These are phyloP conservation scores for Diaporthe longicolla DNA, from an alignment of 2,329 filamentous ascomycete genomes.

Conservation along the genomic window DNA sequence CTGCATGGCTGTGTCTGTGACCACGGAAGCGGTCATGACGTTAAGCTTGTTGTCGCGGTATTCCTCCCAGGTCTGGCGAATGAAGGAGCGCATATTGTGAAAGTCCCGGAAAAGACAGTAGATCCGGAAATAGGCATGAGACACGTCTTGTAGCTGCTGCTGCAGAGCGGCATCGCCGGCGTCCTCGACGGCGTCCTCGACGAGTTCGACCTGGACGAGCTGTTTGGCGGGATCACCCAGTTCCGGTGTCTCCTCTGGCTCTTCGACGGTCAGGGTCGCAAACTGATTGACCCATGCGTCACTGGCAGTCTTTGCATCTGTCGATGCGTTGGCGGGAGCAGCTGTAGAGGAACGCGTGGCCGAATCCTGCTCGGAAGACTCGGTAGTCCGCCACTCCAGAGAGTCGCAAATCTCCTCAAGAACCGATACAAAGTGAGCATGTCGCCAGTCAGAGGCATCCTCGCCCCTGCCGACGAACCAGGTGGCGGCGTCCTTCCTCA, in stretches of 20 bases:
- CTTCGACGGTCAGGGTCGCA: not conserved
- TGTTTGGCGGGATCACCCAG: not conserved
- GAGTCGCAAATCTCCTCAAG: slow-evolving; percentile 21
- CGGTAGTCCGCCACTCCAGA: not conserved
- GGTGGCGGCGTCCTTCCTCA: slow-evolving; percentile 6
- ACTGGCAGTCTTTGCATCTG: not conserved
- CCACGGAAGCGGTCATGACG: slow-evolving; percentile 5
- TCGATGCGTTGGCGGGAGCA: not conserved
- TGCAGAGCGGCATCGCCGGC: not conserved
- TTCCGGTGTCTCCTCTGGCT: slow-evolving; percentile 1
- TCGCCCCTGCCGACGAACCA: slow-evolving; percentile 5
- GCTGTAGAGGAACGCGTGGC: not conserved
- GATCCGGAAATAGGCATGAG: not conserved
- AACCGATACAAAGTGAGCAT: slow-evolving; percentile 4
- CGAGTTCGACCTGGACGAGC: not conserved
- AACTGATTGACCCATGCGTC: slow-evolving; percentile 6
- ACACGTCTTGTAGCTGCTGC: not conserved
- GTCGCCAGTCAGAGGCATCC: not conserved
- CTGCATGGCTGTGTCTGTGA: slow-evolving; percentile 6
- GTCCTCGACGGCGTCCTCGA: not conserved
- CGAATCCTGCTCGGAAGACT: no score
- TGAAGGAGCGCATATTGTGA: slow-evolving; percentile 1
- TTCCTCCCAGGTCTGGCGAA: slow-evolving; percentile 10
- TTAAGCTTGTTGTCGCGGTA: slow-evolving; percentile 15
- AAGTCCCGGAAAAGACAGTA: slow-evolving; percentile 15